Conservation (phyloP, 495 filamentous ascomycete genomes). For the Aspergillus heteromorphus region DNA sequence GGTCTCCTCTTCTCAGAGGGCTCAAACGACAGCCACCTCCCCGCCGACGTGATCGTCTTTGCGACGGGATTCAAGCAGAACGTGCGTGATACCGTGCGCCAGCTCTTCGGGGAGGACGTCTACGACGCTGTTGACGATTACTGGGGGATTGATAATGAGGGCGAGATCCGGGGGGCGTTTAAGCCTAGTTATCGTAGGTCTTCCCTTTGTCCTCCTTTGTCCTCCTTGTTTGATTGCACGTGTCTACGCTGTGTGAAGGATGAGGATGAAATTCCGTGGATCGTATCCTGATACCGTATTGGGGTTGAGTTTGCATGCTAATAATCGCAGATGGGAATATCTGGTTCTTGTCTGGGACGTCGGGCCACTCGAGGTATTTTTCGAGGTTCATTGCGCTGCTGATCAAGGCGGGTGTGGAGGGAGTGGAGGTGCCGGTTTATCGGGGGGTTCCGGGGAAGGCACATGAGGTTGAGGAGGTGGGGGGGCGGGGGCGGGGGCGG, state of each 20-base stretch:
- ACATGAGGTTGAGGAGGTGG: neutral
- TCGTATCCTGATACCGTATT: no score
- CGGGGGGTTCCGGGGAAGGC: neutral
- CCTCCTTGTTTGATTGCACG: no score
- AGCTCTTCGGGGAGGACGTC: constrained; percentile 22
- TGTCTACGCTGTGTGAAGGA: no score
- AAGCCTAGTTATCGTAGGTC: constrained; percentile 27
- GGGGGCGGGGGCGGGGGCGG: no score
- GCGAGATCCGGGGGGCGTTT: constrained; percentile 27
- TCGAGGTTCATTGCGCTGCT: constrained; percentile 30
- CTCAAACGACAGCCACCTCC: constrained; percentile 24
- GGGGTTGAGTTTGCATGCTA: no score
- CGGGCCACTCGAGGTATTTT: constrained; percentile 24
- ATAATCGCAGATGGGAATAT: constrained; percentile 28
- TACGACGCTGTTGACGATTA: constrained; percentile 29
- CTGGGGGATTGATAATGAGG: constrained; percentile 31
- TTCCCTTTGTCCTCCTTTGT: no score
- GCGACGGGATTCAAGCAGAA: constrained; percentile 30
- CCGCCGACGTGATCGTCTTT: constrained; percentile 33
- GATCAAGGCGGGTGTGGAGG: constrained; percentile 14
- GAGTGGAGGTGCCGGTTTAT: constrained; percentile 3
- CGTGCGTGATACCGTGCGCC: constrained; percentile 15
- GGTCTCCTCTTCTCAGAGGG: constrained; percentile 25
- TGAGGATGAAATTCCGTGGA: no score
- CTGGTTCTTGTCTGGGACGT: constrained; percentile 26